Percentiles rank a stretch among this genome's conserved stretches.
Conservation (phyloP, 371 early-diverging fungal genomes). For the Mucor irregularis region DNA sequence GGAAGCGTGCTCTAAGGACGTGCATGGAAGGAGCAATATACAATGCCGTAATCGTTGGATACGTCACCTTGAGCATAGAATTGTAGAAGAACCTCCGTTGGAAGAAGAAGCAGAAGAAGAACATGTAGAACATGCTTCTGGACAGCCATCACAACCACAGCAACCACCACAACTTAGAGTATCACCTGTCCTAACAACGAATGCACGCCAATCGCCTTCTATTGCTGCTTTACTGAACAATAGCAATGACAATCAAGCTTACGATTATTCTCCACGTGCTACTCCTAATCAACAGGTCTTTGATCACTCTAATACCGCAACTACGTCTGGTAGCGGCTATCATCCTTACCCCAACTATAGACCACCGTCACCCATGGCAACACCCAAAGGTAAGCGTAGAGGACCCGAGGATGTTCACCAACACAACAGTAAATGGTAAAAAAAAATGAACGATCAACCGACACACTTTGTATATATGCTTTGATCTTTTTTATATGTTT, state of each 20-base stretch:
- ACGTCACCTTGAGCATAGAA: constrained; percentile 21
- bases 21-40: constrained; percentile 35
- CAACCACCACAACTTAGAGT: not conserved
- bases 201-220: constrained; percentile 48
- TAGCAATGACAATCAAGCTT: constrained; percentile 9
- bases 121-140: not conserved
- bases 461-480: not conserved
- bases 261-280: constrained; percentile 24
- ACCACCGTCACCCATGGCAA: constrained; percentile 47
- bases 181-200: not conserved
- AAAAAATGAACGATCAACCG: not conserved
- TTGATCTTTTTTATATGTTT: not conserved
- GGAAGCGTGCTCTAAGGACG: constrained; percentile 37
- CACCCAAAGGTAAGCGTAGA: constrained; percentile 33
- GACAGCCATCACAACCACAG: not conserved
- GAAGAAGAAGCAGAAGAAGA: not conserved
- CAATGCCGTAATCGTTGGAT: constrained; percentile 56
- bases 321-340: not conserved
- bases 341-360: constrained; percentile 24
- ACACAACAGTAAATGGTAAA: constrained; percentile 11
- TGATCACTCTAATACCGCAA: not conserved
- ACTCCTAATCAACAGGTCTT: constrained; percentile 12
- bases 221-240: constrained; percentile 46
- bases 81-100: constrained; percentile 6
- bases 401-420: constrained; percentile 3